These are phyloP conservation scores for Mrakiaceae sp. DNA, from an alignment of 1,284 basidiomycete genomes.

Conservation along the genomic window DNA sequence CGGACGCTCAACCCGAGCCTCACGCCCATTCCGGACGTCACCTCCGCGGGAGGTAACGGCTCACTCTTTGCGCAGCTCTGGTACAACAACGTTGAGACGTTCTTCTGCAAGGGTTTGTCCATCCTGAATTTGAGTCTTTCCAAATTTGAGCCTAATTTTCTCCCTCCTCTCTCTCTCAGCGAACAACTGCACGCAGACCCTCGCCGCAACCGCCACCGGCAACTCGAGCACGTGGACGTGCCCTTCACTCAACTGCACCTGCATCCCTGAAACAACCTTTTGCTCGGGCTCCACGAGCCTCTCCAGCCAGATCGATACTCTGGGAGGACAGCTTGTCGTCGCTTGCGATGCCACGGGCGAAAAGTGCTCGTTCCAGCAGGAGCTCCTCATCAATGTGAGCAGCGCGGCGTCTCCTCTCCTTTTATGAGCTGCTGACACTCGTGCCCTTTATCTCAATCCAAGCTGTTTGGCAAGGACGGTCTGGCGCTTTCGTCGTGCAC, in stretches of 20 bases:
- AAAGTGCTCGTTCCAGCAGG: slow-evolving; percentile 65
- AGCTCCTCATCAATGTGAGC: slow-evolving; percentile 39
- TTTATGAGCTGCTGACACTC: not conserved
- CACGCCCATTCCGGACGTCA: slow-evolving; percentile 53
- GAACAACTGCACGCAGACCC: slow-evolving; percentile 52
- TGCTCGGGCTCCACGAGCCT: slow-evolving; percentile 52
- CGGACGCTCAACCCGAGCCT: slow-evolving; percentile 56
- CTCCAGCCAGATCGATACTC: slow-evolving; percentile 41
- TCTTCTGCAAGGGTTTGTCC: not conserved
- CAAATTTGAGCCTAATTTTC: not conserved
- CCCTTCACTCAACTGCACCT: slow-evolving; percentile 57
- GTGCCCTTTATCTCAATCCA: not conserved
- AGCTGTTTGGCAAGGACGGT: slow-evolving; percentile 59
- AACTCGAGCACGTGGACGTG: slow-evolving; percentile 51
- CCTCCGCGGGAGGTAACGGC: slow-evolving; percentile 48
- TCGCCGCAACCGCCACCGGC: slow-evolving; percentile 31
- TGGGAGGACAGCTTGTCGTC: slow-evolving; percentile 40
- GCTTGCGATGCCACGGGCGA: slow-evolving; percentile 49
- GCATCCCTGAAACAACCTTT: slow-evolving; percentile 54
- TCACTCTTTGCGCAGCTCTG: slow-evolving; percentile 62
- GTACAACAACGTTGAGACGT: slow-evolving; percentile 43
- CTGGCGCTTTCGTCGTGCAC: slow-evolving; percentile 56
- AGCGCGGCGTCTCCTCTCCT: not conserved
- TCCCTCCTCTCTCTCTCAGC: slow-evolving; percentile 50
- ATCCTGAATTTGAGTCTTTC: not conserved